Percentiles rank a stretch among this genome's conserved stretches.
Evolutionary conservation across 768 basidiomycete genomes (phyloP).

Genomic region (Collybiopsis luxurians): DNA sequence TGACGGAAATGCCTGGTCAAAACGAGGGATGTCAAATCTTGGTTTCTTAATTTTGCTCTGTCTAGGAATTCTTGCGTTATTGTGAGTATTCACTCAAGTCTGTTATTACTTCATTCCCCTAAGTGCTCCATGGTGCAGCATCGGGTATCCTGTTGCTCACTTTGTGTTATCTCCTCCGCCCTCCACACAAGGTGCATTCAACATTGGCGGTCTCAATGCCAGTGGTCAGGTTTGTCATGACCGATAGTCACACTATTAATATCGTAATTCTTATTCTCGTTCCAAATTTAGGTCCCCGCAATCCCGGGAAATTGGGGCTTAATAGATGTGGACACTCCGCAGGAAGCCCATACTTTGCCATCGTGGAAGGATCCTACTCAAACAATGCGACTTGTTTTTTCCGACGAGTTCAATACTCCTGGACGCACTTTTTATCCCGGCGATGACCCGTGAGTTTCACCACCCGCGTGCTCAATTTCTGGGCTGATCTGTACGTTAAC

Average conservation of each 20-base stretch:
- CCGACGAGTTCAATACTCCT: conserved; percentile 77
- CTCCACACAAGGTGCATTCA: conserved; percentile 35
- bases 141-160: conserved; percentile 35
- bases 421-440: conserved; percentile 78
- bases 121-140: conserved; percentile 16
- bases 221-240: conserved; percentile 37
- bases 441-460: conserved; percentile 73
- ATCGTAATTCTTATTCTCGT: neutral
- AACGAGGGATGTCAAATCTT: conserved; percentile 67
- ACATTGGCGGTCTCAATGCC: conserved; percentile 50
- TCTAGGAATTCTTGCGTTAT: conserved; percentile 31
- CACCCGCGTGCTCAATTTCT: no score
- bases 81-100: conserved; percentile 47
- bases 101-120: conserved; percentile 30
- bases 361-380: conserved; percentile 11
- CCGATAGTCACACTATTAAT: neutral
- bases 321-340: conserved; percentile 78
- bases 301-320: conserved; percentile 61
- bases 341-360: conserved; percentile 38
- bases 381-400: conserved; percentile 61
- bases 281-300: conserved; percentile 46
- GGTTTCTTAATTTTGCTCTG: conserved; percentile 48
- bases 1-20: conserved; percentile 45
- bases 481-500: no score
- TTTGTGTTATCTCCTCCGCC: conserved; percentile 25